These are phyloP conservation scores for Blastobotrys mokoenaii DNA, from an alignment of 805 yeast genomes.

Conservation along the genomic window DNA sequence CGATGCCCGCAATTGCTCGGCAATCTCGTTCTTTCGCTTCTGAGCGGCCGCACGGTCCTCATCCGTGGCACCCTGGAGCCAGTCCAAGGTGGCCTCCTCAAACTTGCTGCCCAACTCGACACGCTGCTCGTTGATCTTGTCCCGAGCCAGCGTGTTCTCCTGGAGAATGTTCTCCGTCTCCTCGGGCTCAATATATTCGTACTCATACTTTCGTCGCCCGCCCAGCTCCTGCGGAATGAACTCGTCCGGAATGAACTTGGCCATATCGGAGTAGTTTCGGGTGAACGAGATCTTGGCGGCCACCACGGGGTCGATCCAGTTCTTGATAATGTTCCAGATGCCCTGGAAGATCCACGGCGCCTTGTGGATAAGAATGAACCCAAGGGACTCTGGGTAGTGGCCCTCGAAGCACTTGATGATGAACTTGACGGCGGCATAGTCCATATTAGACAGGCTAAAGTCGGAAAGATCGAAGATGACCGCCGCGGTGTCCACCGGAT, in stretches of 20 bases:
- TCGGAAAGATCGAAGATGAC: slow-evolving; percentile 81
- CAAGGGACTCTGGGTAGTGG: slow-evolving; percentile 91
- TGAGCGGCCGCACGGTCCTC: slow-evolving; percentile 42
- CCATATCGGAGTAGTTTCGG: slow-evolving; percentile 57
- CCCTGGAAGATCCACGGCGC: slow-evolving; percentile 98
- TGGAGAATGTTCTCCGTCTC: slow-evolving; percentile 45
- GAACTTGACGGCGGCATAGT: slow-evolving; percentile 83
- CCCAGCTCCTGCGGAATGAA: slow-evolving; percentile 67
- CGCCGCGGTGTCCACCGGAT: slow-evolving; percentile 72
- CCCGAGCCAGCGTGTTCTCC: slow-evolving; percentile 39
- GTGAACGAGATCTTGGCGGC: slow-evolving; percentile 86
- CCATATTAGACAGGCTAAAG: slow-evolving; percentile 87
- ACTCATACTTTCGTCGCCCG: slow-evolving; percentile 55
- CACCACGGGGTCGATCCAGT: slow-evolving; percentile 95
- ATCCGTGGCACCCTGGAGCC: slow-evolving; percentile 55
- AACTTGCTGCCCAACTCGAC: slow-evolving; percentile 44
- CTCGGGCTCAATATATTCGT: slow-evolving; percentile 54
- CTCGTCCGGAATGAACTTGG: slow-evolving; percentile 47
- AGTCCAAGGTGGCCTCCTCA: slow-evolving; percentile 57
- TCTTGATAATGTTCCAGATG: slow-evolving; percentile 85
- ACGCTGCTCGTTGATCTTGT: slow-evolving; percentile 43
- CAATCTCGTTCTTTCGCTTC: slow-evolving; percentile 37
- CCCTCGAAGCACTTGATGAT: slow-evolving; percentile 87
- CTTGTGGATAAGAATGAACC: slow-evolving; percentile 74
- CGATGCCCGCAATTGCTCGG: slow-evolving; percentile 48